These are phyloP conservation scores for Trypanosomatidae sp. DNA, from an alignment of 208 protist genomes.

Conservation along the genomic window DNA sequence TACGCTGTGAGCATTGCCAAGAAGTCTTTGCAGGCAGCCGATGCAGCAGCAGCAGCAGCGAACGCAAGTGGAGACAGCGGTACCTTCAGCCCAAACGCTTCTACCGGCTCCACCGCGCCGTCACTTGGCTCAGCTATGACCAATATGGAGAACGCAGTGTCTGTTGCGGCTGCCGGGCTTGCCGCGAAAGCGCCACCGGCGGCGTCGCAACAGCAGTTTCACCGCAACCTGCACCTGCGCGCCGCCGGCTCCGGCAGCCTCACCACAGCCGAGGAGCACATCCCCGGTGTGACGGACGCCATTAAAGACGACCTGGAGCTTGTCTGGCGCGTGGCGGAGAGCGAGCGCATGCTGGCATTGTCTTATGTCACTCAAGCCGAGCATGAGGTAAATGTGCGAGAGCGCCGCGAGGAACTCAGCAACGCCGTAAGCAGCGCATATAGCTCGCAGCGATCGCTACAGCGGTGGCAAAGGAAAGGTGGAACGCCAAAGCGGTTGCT, in stretches of 20 bases:
- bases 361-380: conserved; percentile 79
- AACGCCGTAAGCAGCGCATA: conserved; percentile 87
- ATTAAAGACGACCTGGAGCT: conserved; percentile 53
- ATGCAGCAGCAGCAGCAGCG: conserved; percentile 11
- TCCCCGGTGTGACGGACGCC: conserved; percentile 13
- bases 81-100: conserved; percentile 1
- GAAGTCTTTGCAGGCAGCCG: conserved; percentile 28
- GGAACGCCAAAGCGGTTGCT: conserved; percentile 70
- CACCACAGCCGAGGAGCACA: conserved; percentile 58
- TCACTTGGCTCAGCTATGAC: conserved; percentile 11
- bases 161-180: conserved; percentile 4
- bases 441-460: conserved; percentile 79
- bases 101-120: background rate
- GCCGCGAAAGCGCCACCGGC: conserved; percentile 4
- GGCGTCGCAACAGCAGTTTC: conserved; percentile 18
- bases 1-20: conserved; percentile 63
- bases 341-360: conserved; percentile 85
- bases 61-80: background rate
- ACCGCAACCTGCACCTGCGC: conserved; percentile 48
- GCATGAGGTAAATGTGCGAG: conserved; percentile 84
- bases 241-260: conserved; percentile 53
- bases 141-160: conserved; percentile 7
- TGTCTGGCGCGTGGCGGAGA: conserved; percentile 67
- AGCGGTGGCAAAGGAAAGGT: conserved; percentile 67
- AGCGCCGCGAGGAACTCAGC: conserved; percentile 72